Evolutionary conservation across 2,329 filamentous ascomycete species (phyloP), one percentile per base, ranked within the genome.

Genomic region (Ceratocystis destructans): DNA sequence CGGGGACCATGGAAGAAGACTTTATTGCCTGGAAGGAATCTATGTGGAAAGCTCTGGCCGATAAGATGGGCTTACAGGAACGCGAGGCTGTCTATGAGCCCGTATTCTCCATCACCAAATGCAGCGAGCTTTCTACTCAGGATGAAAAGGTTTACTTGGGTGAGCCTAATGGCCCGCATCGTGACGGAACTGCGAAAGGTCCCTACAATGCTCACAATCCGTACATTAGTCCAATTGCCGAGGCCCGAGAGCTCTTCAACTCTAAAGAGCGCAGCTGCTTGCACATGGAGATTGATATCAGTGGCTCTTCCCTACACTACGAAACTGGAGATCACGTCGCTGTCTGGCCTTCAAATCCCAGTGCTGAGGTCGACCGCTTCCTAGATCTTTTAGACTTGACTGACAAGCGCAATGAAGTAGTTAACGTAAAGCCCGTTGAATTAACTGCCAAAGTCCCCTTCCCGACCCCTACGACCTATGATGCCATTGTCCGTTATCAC

Each of bases 1-100:
- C 94, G 70, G 94, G 95, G 69, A 99, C 94, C 67, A 99, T 99
- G 95, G 94, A 99, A 78, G 95, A 99, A 78, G 95, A 99, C 73
- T 99, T 97, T 76, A 79, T 99, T 72, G 90, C 93, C 70, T 99
- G 94, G 94, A 99, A 99, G 79, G 94, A 99, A 73, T 92, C 92
- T 69, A 99, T 99, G 94, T 99, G 95, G 94, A 80, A 83, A 72
- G 89, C 88, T 68, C 81, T 99, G 64, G 82, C 88, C 28, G 83
- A 89, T 70, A 86, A 89, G 73, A 90, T 99, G 87, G 84, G 84
- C 65, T 79, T 99, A 66, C 89, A 97, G 77, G 94, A 99, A 78
- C 91, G 94, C 68, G 95, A 99, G 75, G 90, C 92, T 69, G 86
- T 96, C 68, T 99, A 97, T 75, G 95, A 99, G 75, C 90, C 94